A percentile compares a stretch with the other conserved stretches of the same genome.
These are phyloP conservation scores for Castanopsis chinensis DNA, from an alignment of 306 rosid species.

Conservation along the genomic window DNA sequence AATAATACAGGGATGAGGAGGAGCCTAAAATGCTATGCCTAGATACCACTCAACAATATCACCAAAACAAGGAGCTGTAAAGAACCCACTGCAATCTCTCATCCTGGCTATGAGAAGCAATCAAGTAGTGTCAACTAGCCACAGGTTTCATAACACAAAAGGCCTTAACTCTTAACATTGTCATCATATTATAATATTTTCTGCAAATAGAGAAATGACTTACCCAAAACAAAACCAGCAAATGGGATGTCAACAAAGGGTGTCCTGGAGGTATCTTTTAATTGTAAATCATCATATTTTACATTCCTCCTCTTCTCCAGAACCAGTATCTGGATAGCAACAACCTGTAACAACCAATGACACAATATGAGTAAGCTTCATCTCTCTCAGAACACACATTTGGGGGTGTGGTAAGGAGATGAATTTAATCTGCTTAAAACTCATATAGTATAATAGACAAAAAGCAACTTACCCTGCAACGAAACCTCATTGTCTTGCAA, in stretches of 20 bases:
- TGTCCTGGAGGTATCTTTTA: slow-evolving; percentile 18
- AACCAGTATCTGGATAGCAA: slow-evolving; percentile 57
- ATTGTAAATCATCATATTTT: slow-evolving; percentile 20
- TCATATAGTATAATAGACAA: slow-evolving; percentile 13
- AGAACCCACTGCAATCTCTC: background rate
- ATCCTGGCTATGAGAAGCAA: background rate
- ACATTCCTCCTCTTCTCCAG: slow-evolving; percentile 48
- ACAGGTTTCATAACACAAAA: background rate
- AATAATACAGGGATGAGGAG: background rate
- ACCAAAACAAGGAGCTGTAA: background rate
- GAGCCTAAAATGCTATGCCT: background rate
- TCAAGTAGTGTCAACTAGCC: background rate
- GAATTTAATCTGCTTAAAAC: slow-evolving; percentile 16
- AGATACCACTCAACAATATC: background rate
- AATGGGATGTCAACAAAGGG: slow-evolving; percentile 62
- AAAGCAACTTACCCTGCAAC: slow-evolving; percentile 59
- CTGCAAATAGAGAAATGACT: slow-evolving; percentile 21
- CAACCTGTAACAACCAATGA: slow-evolving; percentile 50
- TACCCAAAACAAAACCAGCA: slow-evolving; percentile 87
- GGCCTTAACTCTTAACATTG: background rate
- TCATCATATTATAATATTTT: background rate
- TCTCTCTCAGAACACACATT: background rate
- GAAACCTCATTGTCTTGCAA: slow-evolving; percentile 44
- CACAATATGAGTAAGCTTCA: background rate
- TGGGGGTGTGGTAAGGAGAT: background rate